Evolutionary conservation across 768 basidiomycete genomes (phyloP), one percentile per base, ranked within the genome.

Genomic region (Ephemerocybe angulata): DNA sequence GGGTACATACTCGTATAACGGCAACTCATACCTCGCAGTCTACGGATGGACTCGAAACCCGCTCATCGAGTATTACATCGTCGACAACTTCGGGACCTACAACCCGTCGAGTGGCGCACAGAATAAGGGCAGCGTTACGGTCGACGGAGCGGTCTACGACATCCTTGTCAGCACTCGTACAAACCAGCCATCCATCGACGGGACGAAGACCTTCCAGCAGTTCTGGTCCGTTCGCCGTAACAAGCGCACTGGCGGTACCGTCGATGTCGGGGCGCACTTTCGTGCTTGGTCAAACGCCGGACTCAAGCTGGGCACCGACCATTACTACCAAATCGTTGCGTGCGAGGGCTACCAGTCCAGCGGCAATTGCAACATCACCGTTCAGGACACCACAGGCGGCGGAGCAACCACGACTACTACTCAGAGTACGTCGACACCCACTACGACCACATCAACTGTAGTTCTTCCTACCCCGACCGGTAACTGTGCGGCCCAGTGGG

Each of bases 41-140:
- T 79, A 77, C 59, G 77, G 77, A 46, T 78, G 76, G 77, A 76
- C 74, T 11, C 68, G 66, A n/a, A 71, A 63, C 63, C 73, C 76
- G 1, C 74, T 77, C 60, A 65, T 79, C 62, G 77, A 79, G 57
- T 79, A 78, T 70, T 78, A 77, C 68, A 70, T 79, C 59, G 62
- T 70, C 52, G 78, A 79, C 51, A 68, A 65, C 19, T 77, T 63
- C 60, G 77, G 75, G 29, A 62, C 63, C 30, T 76, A 73, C 65
- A 73, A 79, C 66, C 78, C 76, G 30, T 56, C 63, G 52, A 63
- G 65, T 10, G 71, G 58, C 29, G 64, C 67, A 24, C 61, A 69
- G 21, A 55, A 63, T 53, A 66, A 69, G 59, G 77, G 76, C 47
- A 67, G 72, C 3, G 69, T 77, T 50, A 72, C 67, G 50, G 72